Percentiles rank a stretch among this genome's conserved stretches.
Conservation (phyloP, 179 eudicot genomes). For the Silene vulgaris region DNA sequence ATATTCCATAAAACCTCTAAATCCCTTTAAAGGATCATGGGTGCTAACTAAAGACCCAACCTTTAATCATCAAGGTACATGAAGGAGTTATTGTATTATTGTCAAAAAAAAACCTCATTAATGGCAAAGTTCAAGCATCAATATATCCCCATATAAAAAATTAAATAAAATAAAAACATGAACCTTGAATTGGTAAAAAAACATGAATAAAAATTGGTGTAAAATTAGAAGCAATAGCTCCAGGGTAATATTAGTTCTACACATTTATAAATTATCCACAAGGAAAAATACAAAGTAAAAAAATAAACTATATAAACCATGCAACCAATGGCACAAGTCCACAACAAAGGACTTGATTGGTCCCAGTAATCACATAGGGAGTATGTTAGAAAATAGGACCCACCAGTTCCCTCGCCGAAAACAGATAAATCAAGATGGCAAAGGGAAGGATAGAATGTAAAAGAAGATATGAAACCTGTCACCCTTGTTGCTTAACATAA, state of each 20-base stretch:
- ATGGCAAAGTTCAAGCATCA: background rate
- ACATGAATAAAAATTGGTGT: background rate
- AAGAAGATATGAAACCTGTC: background rate
- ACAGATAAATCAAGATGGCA: background rate
- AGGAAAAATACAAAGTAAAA: background rate
- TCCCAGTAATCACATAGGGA: background rate
- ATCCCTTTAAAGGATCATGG: background rate
- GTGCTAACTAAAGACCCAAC: background rate
- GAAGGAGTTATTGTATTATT: background rate
- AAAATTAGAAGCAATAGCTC: background rate
- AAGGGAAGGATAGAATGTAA: conserved; percentile 1
- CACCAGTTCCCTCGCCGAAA: background rate
- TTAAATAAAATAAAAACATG: background rate
- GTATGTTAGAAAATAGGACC: background rate
- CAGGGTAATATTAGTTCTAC: background rate
- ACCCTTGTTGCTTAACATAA: conserved; percentile 9
- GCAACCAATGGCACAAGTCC: background rate
- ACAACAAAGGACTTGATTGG: background rate
- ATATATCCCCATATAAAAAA: background rate
- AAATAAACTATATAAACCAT: background rate
- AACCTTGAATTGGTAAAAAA: background rate
- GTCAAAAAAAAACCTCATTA: background rate
- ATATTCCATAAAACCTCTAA: background rate
- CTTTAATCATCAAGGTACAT: background rate
- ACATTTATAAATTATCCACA: background rate